phyloP scores from a whole-genome alignment of 352 stramenopile species.

The Globisporangium barbulae region DNA sequence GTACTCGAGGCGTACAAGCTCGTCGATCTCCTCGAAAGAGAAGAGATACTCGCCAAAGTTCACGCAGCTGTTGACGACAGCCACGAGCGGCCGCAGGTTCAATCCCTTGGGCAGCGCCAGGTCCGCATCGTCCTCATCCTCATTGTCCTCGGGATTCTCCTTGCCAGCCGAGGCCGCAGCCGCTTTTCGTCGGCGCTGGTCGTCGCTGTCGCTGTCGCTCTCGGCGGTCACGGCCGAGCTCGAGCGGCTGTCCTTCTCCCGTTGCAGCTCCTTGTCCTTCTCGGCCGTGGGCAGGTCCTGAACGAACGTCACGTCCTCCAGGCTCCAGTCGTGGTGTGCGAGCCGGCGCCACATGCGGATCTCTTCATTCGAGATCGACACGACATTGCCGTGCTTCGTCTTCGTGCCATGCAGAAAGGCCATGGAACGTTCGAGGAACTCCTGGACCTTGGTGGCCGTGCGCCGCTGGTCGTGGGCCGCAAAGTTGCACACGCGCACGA shows the following conservation, averaged over 20 bases:
- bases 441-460: constrained; percentile 67
- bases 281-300: constrained; percentile 4
- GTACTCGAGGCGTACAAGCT: constrained; percentile 74
- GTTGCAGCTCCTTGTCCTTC: constrained; percentile 18
- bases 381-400: constrained; percentile 66
- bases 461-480: constrained; percentile 60
- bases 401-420: constrained; percentile 61
- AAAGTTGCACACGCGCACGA: constrained; percentile 72
- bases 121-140: constrained; percentile 29
- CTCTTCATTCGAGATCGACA: constrained; percentile 78
- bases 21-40: constrained; percentile 43
- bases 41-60: constrained; percentile 46
- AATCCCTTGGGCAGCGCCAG: constrained; percentile 16
- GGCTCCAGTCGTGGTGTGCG: constrained; percentile 57
- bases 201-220: constrained; percentile 58
- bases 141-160: constrained; percentile 17
- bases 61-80: constrained; percentile 37
- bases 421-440: constrained; percentile 78
- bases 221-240: constrained; percentile 52
- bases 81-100: constrained; percentile 24
- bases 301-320: constrained; percentile 47
- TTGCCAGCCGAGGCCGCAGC: constrained; percentile 21
- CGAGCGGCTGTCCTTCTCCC: constrained; percentile 45
- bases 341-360: constrained; percentile 79
- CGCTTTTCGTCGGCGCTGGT: constrained; percentile 19